Evolutionary conservation across 2,329 filamentous ascomycete species (phyloP), one percentile per base, ranked within the genome.

Genomic region (Trichoderma koningiopsis): DNA sequence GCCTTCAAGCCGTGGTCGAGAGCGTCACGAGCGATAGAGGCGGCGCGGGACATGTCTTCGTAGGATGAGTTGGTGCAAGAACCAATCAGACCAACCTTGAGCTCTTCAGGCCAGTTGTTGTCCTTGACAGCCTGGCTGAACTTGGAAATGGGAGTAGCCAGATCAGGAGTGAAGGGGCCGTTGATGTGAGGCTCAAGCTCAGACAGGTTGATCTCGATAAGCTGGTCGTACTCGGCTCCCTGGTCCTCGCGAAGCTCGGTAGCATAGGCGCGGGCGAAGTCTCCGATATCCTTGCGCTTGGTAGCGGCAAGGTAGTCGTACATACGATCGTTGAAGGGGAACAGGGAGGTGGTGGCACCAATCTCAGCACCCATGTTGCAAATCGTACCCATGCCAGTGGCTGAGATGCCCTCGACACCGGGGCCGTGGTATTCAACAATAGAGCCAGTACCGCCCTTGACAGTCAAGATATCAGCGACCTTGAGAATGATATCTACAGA

Each of bases 251-350:
- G 89, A 73, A 99, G 92, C 77, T 97, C 93, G 76, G 92, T 86
- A 75, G 93, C 91, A 81, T 97, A 98, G 47, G 85, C 79, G 74
- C 93, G 91, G 67, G 96, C 88, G 79, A 94, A 97, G 80, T 98
- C 93, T 77, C 93, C 96, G 76, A 99, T 97, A 19, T 91, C 88
- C 78, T 88, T 86, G 78, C 96, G 92, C 88, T 97, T 97, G 76
- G 96, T 99, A 53, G 94, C 93, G 56, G 85, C 85, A 55, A 99
- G 89, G 85, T 98, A 99, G 80, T 97, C 92, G 86, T 97, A 92
- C 94, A 97, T 97, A 79, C 92, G 89, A 82, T 97, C 92, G 85
- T 96, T 97, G 90, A 97, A 99, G 75, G 94, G 94, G 91, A 99
- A 99, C 56, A 98, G 79, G 19, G 94, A 96, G 67, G 95, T 97